Evolutionary conservation across 2,329 filamentous ascomycete genomes (phyloP), one percentile per base, ranked within the genome.

Genomic region (Aspergillus glaucus): DNA sequence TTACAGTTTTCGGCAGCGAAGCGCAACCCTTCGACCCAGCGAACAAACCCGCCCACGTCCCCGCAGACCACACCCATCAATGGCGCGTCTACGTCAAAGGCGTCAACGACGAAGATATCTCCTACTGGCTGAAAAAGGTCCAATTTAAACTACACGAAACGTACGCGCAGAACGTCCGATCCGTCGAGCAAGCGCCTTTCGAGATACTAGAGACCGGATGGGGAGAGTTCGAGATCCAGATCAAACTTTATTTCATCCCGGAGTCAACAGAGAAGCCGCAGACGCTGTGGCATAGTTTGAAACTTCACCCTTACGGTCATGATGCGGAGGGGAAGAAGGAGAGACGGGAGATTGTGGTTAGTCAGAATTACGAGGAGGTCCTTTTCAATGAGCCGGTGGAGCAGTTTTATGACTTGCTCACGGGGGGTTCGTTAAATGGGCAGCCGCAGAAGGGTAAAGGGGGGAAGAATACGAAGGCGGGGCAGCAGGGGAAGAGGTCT

Each of bases 81-180:
- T 98, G 93, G 93, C 85, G 87, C 62, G 88, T 97, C 55, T 97
- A 94, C 68, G 88, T 98, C 50, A 87, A 87, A 64, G 89, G 91
- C 43, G 78, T 95, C 47, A 89, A 95, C 61, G 88, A 88, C 67
- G 87, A 88, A 51, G 88, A 95, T 64, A 86, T 97, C 57, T 90
- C 88, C 24, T 93, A 95, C 70, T 98, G 93, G 90, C 79, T 97
- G 57, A 88, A 92, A 50, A 92, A 95, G 62, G 92, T 98, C 1
- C 91, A 96, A 68, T 98, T 98, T 75, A 97, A 97, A 70, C 82
- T 98, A 14, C 92, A 96, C 76, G 91, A 97, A 70, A 96, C 92
- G 8, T 97, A 96, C 67, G 85, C 89, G 24, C 95, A 96, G 69
- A 87, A 87, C 49, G 80, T 93, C 19, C 86, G 93, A 59, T 95